Conservation (phyloP, 495 filamentous ascomycete species). For the Aspergillus cavernicola region DNA sequence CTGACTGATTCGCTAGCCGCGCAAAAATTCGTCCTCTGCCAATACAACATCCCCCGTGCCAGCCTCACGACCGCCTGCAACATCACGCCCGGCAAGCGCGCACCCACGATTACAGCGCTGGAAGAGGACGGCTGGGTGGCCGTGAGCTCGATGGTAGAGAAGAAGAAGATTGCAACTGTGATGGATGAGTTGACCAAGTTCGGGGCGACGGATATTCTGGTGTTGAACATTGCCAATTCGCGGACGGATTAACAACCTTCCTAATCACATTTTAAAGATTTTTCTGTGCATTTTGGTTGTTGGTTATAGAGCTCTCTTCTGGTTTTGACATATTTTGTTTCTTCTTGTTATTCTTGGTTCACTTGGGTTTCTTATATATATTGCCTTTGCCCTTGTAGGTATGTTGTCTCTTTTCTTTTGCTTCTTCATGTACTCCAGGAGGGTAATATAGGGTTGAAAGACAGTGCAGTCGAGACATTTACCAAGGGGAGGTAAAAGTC, state of each 20-base stretch:
- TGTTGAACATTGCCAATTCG: slow-evolving; percentile 84
- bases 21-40: slow-evolving; percentile 89
- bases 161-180: slow-evolving; percentile 77
- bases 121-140: slow-evolving; percentile 92
- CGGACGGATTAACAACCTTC: slow-evolving; percentile 56
- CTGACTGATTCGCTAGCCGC: slow-evolving; percentile 51
- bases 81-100: slow-evolving; percentile 92
- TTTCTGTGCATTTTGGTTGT: not conserved
- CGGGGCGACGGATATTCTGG: slow-evolving; percentile 85
- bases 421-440: too few relatives aligned
- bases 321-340: too few relatives aligned
- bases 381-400: too few relatives aligned
- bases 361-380: too few relatives aligned
- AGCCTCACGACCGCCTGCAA: slow-evolving; percentile 62
- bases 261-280: too few relatives aligned
- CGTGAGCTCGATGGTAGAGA: slow-evolving; percentile 89
- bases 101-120: slow-evolving; percentile 81
- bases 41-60: slow-evolving; percentile 81
- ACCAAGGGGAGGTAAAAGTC: too few relatives aligned
- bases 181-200: slow-evolving; percentile 84
- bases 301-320: too few relatives aligned
- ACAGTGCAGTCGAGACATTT: too few relatives aligned
- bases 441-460: too few relatives aligned
- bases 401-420: too few relatives aligned
- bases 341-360: too few relatives aligned